Conservation (phyloP, 1,139 yeast genomes). For the Sugiyamaella xylanicola region DNA sequence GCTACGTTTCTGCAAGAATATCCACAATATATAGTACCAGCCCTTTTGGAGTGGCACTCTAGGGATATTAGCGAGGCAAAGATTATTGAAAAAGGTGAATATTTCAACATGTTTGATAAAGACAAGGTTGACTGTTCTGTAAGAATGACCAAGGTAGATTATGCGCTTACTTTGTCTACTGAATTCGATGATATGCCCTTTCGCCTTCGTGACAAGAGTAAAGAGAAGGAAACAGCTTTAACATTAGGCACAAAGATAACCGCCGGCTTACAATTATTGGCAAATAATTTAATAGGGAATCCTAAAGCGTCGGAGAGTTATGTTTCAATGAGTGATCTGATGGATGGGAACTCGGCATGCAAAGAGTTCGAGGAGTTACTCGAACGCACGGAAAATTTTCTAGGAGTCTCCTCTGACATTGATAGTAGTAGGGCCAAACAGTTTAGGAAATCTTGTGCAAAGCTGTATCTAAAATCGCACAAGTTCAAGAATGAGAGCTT, state of each 20-base stretch:
- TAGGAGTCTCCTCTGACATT: neutral
- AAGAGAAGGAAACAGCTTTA: conserved; percentile 22
- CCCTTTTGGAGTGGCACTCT: too few species aligned
- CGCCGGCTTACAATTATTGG: conserved; percentile 35
- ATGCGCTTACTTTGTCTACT: conserved; percentile 23
- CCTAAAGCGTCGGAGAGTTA: conserved; percentile 11
- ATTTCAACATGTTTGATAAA: conserved; percentile 6
- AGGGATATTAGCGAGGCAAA: too few species aligned
- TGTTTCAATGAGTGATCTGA: neutral
- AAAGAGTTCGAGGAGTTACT: neutral
- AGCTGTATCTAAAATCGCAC: neutral
- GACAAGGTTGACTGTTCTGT: conserved; percentile 34
- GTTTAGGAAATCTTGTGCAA: neutral
- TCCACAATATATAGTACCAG: conserved; percentile 27
- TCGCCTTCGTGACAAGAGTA: too few species aligned
- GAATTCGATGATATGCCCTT: conserved; percentile 15
- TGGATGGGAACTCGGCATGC: neutral
- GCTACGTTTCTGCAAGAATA: conserved; percentile 29
- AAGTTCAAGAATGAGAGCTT: neutral
- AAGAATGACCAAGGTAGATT: conserved; percentile 27
- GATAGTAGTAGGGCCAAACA: conserved; percentile 20
- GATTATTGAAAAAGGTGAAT: conserved; percentile 9
- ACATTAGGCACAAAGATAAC: conserved; percentile 36
- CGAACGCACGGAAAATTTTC: neutral
- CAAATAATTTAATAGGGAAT: conserved; percentile 10